phyloP scores from a whole-genome alignment of 1,284 basidiomycete genomes.

The Microstroma glucosiphilum region DNA sequence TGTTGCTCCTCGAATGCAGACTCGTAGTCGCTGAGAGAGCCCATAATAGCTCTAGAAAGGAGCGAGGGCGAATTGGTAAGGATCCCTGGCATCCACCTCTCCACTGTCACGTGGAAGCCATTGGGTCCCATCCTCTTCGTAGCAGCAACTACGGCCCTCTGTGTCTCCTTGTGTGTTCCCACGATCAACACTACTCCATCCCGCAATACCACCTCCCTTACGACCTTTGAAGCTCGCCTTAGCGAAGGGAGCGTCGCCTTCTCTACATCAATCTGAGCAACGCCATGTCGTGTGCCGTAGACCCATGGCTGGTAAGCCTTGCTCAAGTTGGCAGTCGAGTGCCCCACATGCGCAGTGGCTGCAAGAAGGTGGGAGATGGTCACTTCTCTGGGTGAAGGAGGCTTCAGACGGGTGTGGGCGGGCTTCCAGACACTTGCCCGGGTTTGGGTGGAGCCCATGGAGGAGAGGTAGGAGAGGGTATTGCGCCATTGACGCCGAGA shows the following conservation, averaged over 20 bases:
- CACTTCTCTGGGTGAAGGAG: conserved; percentile 60
- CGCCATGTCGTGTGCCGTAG: conserved; percentile 81
- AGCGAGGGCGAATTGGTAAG: conserved; percentile 77
- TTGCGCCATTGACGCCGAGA: conserved; percentile 26
- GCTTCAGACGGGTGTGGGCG: conserved; percentile 65
- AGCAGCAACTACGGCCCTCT: conserved; percentile 70
- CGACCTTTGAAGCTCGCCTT: conserved; percentile 78
- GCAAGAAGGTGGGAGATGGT: conserved; percentile 86
- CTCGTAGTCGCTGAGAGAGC: conserved; percentile 16
- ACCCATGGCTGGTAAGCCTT: conserved; percentile 86
- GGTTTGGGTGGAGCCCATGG: conserved; percentile 72
- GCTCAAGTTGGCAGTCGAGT: conserved; percentile 72
- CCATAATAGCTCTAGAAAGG: conserved; percentile 40
- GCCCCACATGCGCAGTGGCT: conserved; percentile 88
- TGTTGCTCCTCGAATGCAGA: neutral
- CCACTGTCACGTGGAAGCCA: conserved; percentile 67
- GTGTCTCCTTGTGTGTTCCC: conserved; percentile 74
- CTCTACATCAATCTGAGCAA: conserved; percentile 92
- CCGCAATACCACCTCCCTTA: conserved; percentile 70
- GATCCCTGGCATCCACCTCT: conserved; percentile 88
- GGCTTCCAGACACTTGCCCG: conserved; percentile 67
- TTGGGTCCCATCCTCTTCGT: conserved; percentile 65
- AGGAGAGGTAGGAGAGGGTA: conserved; percentile 60
- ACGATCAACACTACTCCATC: conserved; percentile 86
- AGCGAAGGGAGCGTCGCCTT: conserved; percentile 79